Evolutionary conservation across 371 early-diverging fungal species (phyloP).

Genomic region (Mycotypha africana): DNA sequence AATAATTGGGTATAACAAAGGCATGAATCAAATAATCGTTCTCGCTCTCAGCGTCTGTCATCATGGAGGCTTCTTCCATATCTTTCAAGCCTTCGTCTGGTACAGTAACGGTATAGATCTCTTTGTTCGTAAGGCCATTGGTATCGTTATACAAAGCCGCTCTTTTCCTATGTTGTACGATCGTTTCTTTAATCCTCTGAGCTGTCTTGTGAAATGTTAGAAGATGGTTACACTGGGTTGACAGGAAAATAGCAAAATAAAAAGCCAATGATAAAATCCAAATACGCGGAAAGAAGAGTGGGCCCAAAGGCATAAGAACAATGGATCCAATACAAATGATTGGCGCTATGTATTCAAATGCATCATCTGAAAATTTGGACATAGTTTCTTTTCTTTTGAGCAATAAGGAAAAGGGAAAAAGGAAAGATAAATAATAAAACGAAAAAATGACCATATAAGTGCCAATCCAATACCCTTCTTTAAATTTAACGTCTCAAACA

Average conservation of each 20-base stretch:
- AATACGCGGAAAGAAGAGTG: slow-evolving; percentile 25
- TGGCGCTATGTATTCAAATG: slow-evolving; percentile 37
- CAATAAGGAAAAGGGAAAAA: too few relatives aligned
- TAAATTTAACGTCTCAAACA: too few relatives aligned
- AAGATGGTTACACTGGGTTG: slow-evolving; percentile 32
- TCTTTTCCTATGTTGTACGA: slow-evolving; percentile 5
- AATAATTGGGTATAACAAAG: slow-evolving; percentile 60
- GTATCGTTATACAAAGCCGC: too few relatives aligned
- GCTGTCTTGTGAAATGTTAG: slow-evolving; percentile 28
- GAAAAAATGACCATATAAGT: too few relatives aligned
- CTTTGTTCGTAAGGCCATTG: too few relatives aligned
- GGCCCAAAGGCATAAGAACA: slow-evolving; percentile 24
- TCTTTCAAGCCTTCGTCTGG: not conserved
- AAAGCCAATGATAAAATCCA: slow-evolving; percentile 25
- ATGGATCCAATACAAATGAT: slow-evolving; percentile 22
- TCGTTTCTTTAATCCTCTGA: slow-evolving; percentile 21
- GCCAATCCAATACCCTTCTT: too few relatives aligned
- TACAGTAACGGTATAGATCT: not conserved
- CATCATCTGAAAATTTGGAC: slow-evolving; percentile 6
- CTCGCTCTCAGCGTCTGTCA: too few relatives aligned
- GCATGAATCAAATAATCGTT: slow-evolving; percentile 23
- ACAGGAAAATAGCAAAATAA: slow-evolving; percentile 27
- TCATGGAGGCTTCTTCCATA: not conserved
- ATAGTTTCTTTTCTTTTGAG: slow-evolving; percentile 4
- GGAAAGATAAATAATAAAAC: too few relatives aligned